These are phyloP conservation scores for Suillus weaverae DNA, from an alignment of 768 basidiomycete genomes.

Conservation along the genomic window DNA sequence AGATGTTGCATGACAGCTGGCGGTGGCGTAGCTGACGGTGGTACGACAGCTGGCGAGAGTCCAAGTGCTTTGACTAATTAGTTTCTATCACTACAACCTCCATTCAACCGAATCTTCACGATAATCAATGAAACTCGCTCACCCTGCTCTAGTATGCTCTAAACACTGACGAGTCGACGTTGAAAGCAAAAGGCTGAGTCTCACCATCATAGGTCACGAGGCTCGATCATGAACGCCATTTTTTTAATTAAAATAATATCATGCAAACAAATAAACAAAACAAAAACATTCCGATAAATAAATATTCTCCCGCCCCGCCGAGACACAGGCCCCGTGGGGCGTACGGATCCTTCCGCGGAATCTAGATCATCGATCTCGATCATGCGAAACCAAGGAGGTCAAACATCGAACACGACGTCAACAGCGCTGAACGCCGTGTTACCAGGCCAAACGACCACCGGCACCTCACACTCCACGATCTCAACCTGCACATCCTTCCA, in stretches of 20 bases:
- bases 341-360: background rate
- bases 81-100: background rate
- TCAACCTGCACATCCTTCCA: constrained; percentile 75
- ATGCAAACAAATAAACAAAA: background rate
- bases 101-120: background rate
- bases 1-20: constrained; percentile 31
- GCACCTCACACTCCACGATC: constrained; percentile 93
- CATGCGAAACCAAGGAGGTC: constrained; percentile 6
- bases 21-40: background rate
- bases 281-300: background rate
- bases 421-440: constrained; percentile 83
- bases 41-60: background rate
- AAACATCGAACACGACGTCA: constrained; percentile 79
- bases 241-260: constrained; percentile 2
- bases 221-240: background rate
- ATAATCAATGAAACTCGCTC: background rate
- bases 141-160: constrained; percentile 1
- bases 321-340: background rate
- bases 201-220: background rate
- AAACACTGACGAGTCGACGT: background rate
- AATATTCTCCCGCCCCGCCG: background rate
- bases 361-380: constrained; percentile 5
- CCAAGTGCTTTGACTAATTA: background rate
- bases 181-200: background rate
- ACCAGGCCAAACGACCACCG: constrained; percentile 84